Percentiles rank a stretch among this genome's conserved stretches.
These are phyloP conservation scores for Oropetium thomaeum DNA, from an alignment of 176 grass and related monocot species.

Conservation along the genomic window DNA sequence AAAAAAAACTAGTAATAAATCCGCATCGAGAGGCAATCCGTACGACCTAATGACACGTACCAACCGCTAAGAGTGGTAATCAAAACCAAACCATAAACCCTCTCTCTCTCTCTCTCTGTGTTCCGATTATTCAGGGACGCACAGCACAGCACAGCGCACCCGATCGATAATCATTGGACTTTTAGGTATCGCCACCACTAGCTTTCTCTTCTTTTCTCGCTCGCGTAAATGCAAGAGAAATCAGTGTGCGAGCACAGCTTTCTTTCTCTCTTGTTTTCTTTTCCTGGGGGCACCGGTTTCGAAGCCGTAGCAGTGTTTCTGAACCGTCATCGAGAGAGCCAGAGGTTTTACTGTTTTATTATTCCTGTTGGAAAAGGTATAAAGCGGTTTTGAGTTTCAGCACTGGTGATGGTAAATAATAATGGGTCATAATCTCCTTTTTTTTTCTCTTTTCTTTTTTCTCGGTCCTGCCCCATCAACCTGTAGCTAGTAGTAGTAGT, in stretches of 20 bases:
- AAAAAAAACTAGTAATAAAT: no score
- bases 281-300: not conserved
- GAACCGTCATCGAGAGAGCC: not conserved
- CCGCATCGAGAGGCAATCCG: slow-evolving; percentile 10
- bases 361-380: not conserved
- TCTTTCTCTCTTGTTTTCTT: not conserved
- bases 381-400: slow-evolving; percentile 3
- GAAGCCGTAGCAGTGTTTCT: not conserved
- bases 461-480: not conserved
- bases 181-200: not conserved
- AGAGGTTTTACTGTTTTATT: not conserved
- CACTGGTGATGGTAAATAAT: slow-evolving; percentile 21
- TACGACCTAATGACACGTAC: not conserved
- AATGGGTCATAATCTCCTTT: no score
- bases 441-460: not conserved
- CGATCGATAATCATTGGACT: slow-evolving; percentile 55
- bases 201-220: slow-evolving; percentile 20
- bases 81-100: not conserved
- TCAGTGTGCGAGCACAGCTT: not conserved
- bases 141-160: no score
- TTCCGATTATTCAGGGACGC: slow-evolving; percentile 13
- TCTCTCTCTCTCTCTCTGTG: no score
- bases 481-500: no score
- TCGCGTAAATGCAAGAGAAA: not conserved
- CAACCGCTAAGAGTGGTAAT: not conserved